Evolutionary conservation across 768 basidiomycete species (phyloP), one percentile per base, ranked within the genome.

Genomic region (Tylopilus balloui): DNA sequence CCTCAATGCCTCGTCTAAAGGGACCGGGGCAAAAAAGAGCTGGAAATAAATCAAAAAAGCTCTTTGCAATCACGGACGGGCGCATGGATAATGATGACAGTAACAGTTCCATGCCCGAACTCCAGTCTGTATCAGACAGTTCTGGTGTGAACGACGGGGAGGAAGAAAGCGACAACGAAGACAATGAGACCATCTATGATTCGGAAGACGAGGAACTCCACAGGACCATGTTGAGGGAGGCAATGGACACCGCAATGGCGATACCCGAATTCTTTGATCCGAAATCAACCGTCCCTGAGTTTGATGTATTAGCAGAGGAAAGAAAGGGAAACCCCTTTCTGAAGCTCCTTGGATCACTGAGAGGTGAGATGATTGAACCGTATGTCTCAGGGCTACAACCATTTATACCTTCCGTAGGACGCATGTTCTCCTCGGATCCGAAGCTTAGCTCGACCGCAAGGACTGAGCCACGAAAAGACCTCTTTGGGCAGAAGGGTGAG

Each of bases 251-350:
- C 15, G 81, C 79, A 1, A 71, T 78, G 56, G 71, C 80, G 43
- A 73, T 68, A 35, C 71, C 78, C 17, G 83, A 83, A 47, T 82
- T 81, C 64, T 72, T 80, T 42, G 79, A 84, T 59, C 71, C 71
- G 25, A 72, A 68, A 47, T 70, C 72, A 7, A 61, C 68, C 3
- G 70, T 76, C 4, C 71, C 79, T 45, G 72, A 77, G 42, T 73
- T 76, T 40, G 62, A 71, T 34, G 63, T 72, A 12, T 54, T 73
- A 6, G 65, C 67, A 13, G 78, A 81, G 20, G 75, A 78, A 45
- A 71, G 75, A 45, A 83, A 83, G 59, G 78, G 75, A 17, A 92
- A 92, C 59, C 86, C 88, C 0, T 90, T 92, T 64, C 64, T 91
- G 57, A 89, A 83, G 62, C 65, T 90, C 29, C 70, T 92, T 54